Evolutionary conservation across 148 eudicot genomes (phyloP).

Genomic region (Camellia sinensis): DNA sequence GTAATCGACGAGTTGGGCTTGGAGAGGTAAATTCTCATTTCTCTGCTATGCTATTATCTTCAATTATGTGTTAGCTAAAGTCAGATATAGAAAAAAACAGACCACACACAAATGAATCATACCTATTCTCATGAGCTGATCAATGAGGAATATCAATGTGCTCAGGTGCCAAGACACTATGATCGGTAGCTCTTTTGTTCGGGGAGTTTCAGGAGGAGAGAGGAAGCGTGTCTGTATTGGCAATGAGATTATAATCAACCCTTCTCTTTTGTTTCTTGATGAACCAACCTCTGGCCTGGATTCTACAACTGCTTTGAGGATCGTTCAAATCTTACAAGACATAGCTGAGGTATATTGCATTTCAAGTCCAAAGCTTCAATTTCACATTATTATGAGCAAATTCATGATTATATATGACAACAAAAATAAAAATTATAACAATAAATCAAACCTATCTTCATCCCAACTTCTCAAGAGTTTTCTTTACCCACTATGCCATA

Average conservation of each 20-base stretch:
- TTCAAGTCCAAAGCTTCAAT: slow-evolving; percentile 1
- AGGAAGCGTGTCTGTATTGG: slow-evolving; percentile 64
- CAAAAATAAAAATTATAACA: too few relatives aligned
- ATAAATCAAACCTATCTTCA: too few relatives aligned
- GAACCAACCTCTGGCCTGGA: slow-evolving; percentile 73
- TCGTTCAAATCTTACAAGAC: slow-evolving; percentile 44
- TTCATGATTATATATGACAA: too few relatives aligned
- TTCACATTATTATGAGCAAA: not conserved
- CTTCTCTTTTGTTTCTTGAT: slow-evolving; percentile 59
- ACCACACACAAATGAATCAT: not conserved
- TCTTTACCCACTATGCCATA: too few relatives aligned
- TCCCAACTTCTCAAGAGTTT: too few relatives aligned
- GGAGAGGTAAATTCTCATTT: slow-evolving; percentile 53
- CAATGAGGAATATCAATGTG: slow-evolving; percentile 3
- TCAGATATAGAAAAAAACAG: not conserved
- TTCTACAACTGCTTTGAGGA: slow-evolving; percentile 60
- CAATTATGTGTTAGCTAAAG: not conserved
- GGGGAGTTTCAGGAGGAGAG: slow-evolving; percentile 72
- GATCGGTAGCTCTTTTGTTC: slow-evolving; percentile 65
- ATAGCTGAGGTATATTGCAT: slow-evolving; percentile 44
- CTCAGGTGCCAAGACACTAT: slow-evolving; percentile 64
- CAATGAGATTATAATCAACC: slow-evolving; percentile 58
- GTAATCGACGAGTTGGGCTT: slow-evolving; percentile 87
- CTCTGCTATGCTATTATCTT: not conserved
- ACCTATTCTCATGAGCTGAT: slow-evolving; percentile 12